phyloP scores from a whole-genome alignment of 257 asterid genomes.

The Penstemon davidsonii region DNA sequence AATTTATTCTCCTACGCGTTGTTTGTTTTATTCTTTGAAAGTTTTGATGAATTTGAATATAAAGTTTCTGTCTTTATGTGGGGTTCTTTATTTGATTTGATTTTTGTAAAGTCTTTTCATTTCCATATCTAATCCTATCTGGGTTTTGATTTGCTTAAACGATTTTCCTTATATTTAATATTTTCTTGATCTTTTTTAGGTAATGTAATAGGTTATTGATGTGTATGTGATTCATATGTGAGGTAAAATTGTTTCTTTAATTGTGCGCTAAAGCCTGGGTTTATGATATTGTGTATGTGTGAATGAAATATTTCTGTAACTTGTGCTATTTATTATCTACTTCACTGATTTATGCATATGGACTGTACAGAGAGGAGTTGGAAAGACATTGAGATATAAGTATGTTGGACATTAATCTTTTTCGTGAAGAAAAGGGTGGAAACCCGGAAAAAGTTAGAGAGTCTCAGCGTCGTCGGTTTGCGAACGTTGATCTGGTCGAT shows the following conservation, averaged over 20 bases:
- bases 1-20: too few species aligned
- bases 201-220: too few species aligned
- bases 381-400: slow-evolving; percentile 21
- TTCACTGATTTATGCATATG: slow-evolving; percentile 4
- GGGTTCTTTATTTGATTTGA: not conserved
- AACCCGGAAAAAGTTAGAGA: slow-evolving; percentile 79
- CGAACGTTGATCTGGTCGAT: slow-evolving; percentile 60
- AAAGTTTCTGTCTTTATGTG: not conserved
- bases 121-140: not conserved
- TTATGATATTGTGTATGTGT: not conserved
- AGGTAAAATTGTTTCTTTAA: not conserved
- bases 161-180: not conserved
- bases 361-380: slow-evolving; percentile 15
- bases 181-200: too few species aligned
- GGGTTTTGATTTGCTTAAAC: not conserved
- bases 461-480: slow-evolving; percentile 85
- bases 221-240: not conserved
- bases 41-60: not conserved
- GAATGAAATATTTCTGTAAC: not conserved
- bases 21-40: too few species aligned
- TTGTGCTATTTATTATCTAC: not conserved
- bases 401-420: slow-evolving; percentile 89
- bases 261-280: not conserved
- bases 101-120: not conserved
- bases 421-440: slow-evolving; percentile 85